phyloP scores from a whole-genome alignment of 208 protist species.

The Giardia duodenalis region DNA sequence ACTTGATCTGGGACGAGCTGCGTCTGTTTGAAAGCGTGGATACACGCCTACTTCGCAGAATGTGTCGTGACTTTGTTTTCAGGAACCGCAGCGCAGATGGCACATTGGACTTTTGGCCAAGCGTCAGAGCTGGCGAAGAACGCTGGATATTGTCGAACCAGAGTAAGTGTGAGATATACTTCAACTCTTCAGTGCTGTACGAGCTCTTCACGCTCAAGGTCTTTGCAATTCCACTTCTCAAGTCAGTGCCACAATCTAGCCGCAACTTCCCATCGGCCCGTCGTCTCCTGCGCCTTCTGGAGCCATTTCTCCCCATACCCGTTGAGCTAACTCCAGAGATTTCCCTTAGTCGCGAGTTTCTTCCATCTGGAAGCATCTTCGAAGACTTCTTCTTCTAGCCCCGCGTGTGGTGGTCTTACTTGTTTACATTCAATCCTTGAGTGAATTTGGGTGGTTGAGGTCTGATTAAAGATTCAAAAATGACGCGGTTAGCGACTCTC shows the following conservation, averaged over 20 bases:
- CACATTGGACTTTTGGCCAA: slow-evolving; percentile 36
- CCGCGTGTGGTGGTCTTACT: too few species aligned
- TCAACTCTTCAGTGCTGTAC: slow-evolving; percentile 45
- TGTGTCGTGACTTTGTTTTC: slow-evolving; percentile 42
- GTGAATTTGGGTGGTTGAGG: too few species aligned
- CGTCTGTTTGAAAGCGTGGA: slow-evolving; percentile 33
- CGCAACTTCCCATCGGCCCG: neutral
- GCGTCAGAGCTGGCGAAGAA: slow-evolving; percentile 40
- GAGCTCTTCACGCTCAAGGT: slow-evolving; percentile 36
- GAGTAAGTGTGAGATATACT: slow-evolving; percentile 36
- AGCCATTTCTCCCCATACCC: slow-evolving; percentile 24
- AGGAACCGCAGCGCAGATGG: slow-evolving; percentile 39
- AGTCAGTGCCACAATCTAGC: neutral
- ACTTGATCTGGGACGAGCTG: slow-evolving; percentile 40
- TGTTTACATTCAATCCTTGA: too few species aligned
- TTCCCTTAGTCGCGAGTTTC: neutral
- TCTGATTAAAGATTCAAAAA: too few species aligned
- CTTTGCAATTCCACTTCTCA: slow-evolving; percentile 38
- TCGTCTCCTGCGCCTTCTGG: neutral
- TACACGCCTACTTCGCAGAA: slow-evolving; percentile 40
- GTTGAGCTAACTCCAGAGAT: neutral
- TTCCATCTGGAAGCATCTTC: neutral
- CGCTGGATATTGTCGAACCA: slow-evolving; percentile 43
- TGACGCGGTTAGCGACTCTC: too few species aligned
- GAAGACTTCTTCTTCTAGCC: slow-evolving; percentile 33